Base-by-base conservation (phyloP, 345 rosid species). In the Citrus maxima region DNA sequence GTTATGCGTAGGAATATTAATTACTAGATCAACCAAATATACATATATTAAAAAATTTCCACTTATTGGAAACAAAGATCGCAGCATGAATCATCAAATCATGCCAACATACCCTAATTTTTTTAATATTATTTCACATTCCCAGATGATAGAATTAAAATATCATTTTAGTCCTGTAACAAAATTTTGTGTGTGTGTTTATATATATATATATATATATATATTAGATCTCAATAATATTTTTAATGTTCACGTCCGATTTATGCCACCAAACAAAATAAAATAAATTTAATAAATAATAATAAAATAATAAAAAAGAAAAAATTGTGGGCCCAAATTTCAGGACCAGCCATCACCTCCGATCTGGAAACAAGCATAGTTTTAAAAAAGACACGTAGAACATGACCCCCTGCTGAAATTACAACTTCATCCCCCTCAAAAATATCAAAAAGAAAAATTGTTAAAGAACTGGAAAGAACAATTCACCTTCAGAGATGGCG, bases 401-500 rank as follows among this genome's bases (percentile, higher is more conserved):
- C 46, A 24, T 13, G 40, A 0, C 30, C 37, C 37, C 37, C 30
- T 25, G 7, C 25, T 13, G 8, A 35, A 73, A 73, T 4, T 16
- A 58, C 54, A 28, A 58, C 7, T 12, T 37, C 9, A 35, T 46
- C 51, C 46, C 13, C 19, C 28, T 10, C 34, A 32, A 30, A 22
- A 22, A 59, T 58, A 21, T 58, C 7, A 51, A 51, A 51, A 51
- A 14, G 4, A 5, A 16, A 42, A 3, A 10, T 40, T 40, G 10
- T 35, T 35, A 10, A 38, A 7, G 8, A 74, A 73, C 35, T 62
- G 2, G 22, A 22, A 42, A 10, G 51, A 59, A 56, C 30, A 61
- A 73, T 76, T 35, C 37, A 92, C 96, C 94, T 88, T 89, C 94
- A 16, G 96, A 89, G 65, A 92, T 95, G 75, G 97, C 98, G 83